Evolutionary conservation across 768 basidiomycete species (phyloP).

Genomic region (Boletus subparvulus): DNA sequence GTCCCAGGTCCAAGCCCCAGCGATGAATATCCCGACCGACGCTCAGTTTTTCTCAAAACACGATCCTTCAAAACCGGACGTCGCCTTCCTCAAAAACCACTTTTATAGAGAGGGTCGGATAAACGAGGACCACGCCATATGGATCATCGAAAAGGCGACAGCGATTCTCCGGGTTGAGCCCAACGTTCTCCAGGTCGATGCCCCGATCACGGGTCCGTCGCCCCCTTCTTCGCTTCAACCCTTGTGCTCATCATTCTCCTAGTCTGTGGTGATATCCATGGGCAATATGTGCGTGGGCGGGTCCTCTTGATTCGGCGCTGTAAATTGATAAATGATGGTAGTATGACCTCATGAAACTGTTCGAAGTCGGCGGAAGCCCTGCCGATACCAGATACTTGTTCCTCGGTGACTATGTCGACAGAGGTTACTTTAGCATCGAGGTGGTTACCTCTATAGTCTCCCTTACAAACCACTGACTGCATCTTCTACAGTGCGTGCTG

Average conservation of each 20-base stretch:
- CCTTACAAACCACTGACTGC: neutral
- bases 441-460: conserved; percentile 37
- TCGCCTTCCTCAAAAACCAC: conserved; percentile 98
- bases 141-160: conserved; percentile 86
- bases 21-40: conserved; percentile 87
- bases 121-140: conserved; percentile 93
- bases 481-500: conserved; percentile 73
- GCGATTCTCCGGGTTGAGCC: conserved; percentile 81
- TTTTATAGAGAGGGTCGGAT: conserved; percentile 95
- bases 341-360: conserved; percentile 95
- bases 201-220: conserved; percentile 86
- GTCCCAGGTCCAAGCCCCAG: conserved; percentile 92
- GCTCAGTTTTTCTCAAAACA: conserved; percentile 88
- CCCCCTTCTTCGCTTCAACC: neutral
- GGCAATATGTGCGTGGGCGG: conserved; percentile 82
- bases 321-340: conserved; percentile 33
- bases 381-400: conserved; percentile 92
- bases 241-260: conserved; percentile 8
- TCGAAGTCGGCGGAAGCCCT: conserved; percentile 93
- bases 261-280: conserved; percentile 99
- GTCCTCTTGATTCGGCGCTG: conserved; percentile 5
- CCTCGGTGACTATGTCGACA: conserved; percentile 90
- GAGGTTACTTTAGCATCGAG: conserved; percentile 93
- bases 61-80: conserved; percentile 88
- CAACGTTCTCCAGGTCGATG: conserved; percentile 92